phyloP scores from a whole-genome alignment of 192 early-diverging fungal genomes.

The Pilobolus umbonatus region DNA sequence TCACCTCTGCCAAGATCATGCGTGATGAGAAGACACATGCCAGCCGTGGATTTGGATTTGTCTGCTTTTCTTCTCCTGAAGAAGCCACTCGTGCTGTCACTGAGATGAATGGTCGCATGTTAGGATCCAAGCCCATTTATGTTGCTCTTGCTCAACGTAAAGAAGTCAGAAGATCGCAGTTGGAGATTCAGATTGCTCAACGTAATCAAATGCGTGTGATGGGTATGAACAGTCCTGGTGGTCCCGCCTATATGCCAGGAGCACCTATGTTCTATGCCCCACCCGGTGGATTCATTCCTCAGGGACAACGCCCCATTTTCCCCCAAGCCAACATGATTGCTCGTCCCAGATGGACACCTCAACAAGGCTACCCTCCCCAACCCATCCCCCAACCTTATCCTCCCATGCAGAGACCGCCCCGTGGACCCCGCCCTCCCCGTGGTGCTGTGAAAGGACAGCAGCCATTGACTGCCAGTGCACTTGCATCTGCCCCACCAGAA shows the following conservation, averaged over 20 bases:
- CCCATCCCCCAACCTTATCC: constrained; percentile 46
- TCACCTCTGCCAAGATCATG: constrained; percentile 98
- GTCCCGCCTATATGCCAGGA: constrained; percentile 45
- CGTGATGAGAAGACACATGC: constrained; percentile 76
- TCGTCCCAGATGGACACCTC: constrained; percentile 33
- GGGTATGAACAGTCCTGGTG: constrained; percentile 26
- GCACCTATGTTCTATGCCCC: constrained; percentile 27
- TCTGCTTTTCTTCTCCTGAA: constrained; percentile 98
- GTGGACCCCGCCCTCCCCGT: constrained; percentile 41
- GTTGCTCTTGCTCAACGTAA: constrained; percentile 98
- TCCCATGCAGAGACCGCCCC: constrained; percentile 39
- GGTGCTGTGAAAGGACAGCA: constrained; percentile 33
- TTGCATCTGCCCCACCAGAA: constrained; percentile 76
- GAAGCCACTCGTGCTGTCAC: constrained; percentile 98
- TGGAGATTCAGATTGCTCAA: constrained; percentile 94
- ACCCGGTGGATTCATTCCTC: constrained; percentile 24
- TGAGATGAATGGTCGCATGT: constrained; percentile 98
- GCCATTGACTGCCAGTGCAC: constrained; percentile 57
- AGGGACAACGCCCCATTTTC: constrained; percentile 37
- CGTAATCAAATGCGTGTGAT: constrained; percentile 74
- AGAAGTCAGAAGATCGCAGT: constrained; percentile 92
- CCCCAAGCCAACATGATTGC: constrained; percentile 39
- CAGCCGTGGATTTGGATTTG: constrained; percentile 97
- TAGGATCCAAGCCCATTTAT: constrained; percentile 94
- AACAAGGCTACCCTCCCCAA: constrained; percentile 26